Evolutionary conservation across 441 rosid species (phyloP).

Genomic region (Erodium trifolium): DNA sequence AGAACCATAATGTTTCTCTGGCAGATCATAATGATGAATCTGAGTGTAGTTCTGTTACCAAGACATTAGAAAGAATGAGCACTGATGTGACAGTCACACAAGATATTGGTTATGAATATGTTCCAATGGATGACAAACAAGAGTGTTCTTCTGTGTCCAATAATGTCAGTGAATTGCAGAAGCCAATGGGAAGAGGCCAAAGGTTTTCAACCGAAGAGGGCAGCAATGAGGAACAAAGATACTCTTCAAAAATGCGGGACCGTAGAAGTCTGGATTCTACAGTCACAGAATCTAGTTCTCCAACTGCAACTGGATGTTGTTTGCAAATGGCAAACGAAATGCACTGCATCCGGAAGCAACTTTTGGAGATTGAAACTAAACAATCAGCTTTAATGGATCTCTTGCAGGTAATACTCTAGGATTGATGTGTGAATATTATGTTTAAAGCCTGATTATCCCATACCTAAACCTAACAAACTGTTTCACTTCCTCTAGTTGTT

Average conservation of each 20-base stretch:
- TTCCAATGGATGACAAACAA: conserved; percentile 51
- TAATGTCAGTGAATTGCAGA: conserved; percentile 30
- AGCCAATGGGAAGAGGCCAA: conserved; percentile 36
- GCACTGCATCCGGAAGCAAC: conserved; percentile 65
- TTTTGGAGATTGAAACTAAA: conserved; percentile 62
- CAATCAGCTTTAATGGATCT: conserved; percentile 63
- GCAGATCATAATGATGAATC: conserved; percentile 63
- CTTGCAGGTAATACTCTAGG: conserved; percentile 49
- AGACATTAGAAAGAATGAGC: conserved; percentile 41
- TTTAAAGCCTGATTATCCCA: conserved; percentile 1
- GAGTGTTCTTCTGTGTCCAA: conserved; percentile 51
- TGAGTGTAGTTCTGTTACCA: conserved; percentile 64
- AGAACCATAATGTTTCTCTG: conserved; percentile 31
- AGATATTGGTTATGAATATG: conserved; percentile 44
- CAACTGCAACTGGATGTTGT: conserved; percentile 44
- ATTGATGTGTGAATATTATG: not conserved
- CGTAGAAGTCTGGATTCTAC: conserved; percentile 63
- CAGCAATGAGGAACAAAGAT: conserved; percentile 34
- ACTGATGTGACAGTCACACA: conserved; percentile 33
- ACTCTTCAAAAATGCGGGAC: conserved; percentile 41
- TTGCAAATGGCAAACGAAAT: conserved; percentile 53
- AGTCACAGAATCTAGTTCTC: conserved; percentile 52
- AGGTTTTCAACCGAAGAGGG: conserved; percentile 38
- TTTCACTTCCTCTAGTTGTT: not conserved
- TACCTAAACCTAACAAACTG: not conserved